Base-by-base conservation (phyloP, 106 monocot genomes). In the Apostasia ramifera region DNA sequence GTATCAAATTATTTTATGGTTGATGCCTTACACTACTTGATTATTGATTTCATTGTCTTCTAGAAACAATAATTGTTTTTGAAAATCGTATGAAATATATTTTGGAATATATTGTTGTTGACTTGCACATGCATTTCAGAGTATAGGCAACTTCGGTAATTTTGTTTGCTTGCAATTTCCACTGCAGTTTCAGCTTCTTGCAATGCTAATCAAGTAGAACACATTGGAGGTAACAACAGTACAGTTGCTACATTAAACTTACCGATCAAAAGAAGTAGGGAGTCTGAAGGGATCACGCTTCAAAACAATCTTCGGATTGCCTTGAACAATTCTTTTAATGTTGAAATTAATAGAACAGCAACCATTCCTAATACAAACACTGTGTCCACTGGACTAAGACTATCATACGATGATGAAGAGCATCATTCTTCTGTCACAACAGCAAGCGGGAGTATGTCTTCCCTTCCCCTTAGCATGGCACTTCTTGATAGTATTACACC, bases 351-450 rank as follows among this genome's bases (percentile, higher is more conserved):
- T 66, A 69, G 43, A 15, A 47, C 74, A 56, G 51, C 53, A 45
- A 70, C 56, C 42, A 59, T 78, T 47, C 64, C 76, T 40, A 74
- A 80, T 49, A 63, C 66, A 76, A 87, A 80, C 67, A 68, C 66
- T 70, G 87, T 87, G 44, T 83, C 87, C 65, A 87, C 87, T 71
- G 87, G 87, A 47, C 57, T 87, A 13, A 83, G 83, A 66, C 74
- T 87, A 1, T 83, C 77, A 47, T 75, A 83, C 62, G 87, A 87
- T 53, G 83, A 87, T 43, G 83, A 87, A 62, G 87, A 83, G 55
- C 83, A 49, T 66, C 83, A 83, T 47, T 87, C 83, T 2, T 77
- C 83, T 46, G 71, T 81, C 42, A 81, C 83, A 39, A 72, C 86
- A 44, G 80, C 77, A 10, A 72, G 83, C 69, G 77, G 80, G 14